A percentile compares a stretch with the other conserved stretches of the same genome.
phyloP scores from a whole-genome alignment of 805 yeast genomes.

The Saccharomycopsis javanensis region DNA sequence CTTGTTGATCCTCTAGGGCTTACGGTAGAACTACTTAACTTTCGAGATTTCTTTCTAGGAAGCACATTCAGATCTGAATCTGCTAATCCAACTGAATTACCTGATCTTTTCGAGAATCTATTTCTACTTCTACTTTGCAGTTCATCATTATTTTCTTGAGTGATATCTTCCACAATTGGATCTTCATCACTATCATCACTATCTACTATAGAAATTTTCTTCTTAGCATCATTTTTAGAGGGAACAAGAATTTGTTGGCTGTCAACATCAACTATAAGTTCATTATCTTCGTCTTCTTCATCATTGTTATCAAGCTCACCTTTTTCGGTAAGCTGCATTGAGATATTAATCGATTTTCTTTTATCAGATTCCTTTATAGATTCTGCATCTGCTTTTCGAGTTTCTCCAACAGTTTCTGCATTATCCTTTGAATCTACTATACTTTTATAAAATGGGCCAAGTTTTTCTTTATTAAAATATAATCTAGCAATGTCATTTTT shows the following conservation, averaged over 20 bases:
- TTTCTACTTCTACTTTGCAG: not conserved
- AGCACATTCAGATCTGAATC: not conserved
- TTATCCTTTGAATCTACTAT: slow-evolving; percentile 7
- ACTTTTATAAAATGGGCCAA: slow-evolving; percentile 6
- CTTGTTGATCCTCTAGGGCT: not conserved
- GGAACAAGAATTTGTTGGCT: not conserved
- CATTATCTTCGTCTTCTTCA: not conserved
- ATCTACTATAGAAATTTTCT: not conserved
- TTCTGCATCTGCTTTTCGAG: not conserved
- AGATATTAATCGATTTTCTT: not conserved
- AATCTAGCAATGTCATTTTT: slow-evolving; percentile 6
- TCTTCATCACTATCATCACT: not conserved
- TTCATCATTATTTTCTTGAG: not conserved
- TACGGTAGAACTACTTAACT: not conserved
- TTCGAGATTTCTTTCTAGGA: not conserved
- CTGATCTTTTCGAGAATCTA: no score
- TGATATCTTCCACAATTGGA: not conserved
- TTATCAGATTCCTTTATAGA: not conserved
- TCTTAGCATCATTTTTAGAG: not conserved
- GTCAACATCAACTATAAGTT: not conserved
- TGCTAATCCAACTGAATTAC: not conserved
- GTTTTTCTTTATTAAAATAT: slow-evolving; percentile 10
- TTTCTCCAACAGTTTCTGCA: not conserved
- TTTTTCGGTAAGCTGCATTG: not conserved
- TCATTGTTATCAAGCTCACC: not conserved